Conservation (phyloP, 345 rosid species). For the Brassica rapa region DNA sequence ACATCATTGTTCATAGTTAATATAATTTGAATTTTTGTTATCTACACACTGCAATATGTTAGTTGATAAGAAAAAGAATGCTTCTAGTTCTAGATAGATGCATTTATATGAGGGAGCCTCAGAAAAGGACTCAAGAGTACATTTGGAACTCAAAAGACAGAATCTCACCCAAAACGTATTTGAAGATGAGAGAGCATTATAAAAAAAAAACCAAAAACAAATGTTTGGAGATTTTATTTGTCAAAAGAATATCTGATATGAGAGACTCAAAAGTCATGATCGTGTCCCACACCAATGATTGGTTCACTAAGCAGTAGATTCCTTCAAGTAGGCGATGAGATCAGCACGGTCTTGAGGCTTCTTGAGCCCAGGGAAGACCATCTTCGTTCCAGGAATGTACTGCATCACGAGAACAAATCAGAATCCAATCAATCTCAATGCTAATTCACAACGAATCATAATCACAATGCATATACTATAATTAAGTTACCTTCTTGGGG, state of each 20-base stretch:
- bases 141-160: neutral
- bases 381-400: constrained; percentile 98
- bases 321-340: constrained; percentile 90
- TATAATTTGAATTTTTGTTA: neutral
- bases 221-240: constrained; percentile 35
- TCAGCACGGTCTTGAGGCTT: constrained; percentile 92
- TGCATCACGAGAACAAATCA: constrained; percentile 39
- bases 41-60: neutral
- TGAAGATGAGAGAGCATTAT: constrained; percentile 18
- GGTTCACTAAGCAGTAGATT: constrained; percentile 56
- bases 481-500: constrained; percentile 72
- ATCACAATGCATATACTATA: neutral
- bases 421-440: neutral
- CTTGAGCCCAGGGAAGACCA: constrained; percentile 98
- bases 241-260: constrained; percentile 35
- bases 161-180: constrained; percentile 18
- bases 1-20: constrained; percentile 22
- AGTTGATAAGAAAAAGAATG: neutral
- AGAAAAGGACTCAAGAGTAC: constrained; percentile 11
- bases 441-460: neutral
- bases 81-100: neutral
- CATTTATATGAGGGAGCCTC: constrained; percentile 8
- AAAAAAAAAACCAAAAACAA: neutral
- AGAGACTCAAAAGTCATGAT: constrained; percentile 6
- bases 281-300: neutral